Evolutionary conservation across 2,329 filamentous ascomycete species (phyloP).

Genomic region (Paecilomyces dactylethromorphus): DNA sequence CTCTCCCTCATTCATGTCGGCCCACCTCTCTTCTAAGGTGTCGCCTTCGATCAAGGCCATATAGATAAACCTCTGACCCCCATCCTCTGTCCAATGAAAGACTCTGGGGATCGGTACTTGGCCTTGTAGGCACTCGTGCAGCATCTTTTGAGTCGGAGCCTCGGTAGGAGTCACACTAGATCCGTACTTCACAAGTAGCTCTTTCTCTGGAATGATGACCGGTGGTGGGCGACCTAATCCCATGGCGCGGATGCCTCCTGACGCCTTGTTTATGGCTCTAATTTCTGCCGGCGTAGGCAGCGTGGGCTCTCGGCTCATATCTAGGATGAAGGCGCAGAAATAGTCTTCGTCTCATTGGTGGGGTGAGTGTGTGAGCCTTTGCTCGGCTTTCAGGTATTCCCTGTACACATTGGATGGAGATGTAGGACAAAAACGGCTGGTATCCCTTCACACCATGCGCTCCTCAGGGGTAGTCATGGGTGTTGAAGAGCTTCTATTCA

Average conservation of each 20-base stretch:
- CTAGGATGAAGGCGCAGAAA: not conserved
- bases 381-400: no score
- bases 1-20: constrained; percentile 13
- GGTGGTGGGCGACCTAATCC: constrained; percentile 21
- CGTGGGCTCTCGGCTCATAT: not conserved
- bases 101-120: constrained; percentile 19
- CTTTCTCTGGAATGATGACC: constrained; percentile 25
- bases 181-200: constrained; percentile 31
- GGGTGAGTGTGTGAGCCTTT: no score
- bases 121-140: constrained; percentile 18
- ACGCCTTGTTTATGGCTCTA: constrained; percentile 18
- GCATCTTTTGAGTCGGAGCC: constrained; percentile 19
- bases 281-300: constrained; percentile 24
- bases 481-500: no score
- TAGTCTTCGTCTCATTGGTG: not conserved
- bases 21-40: constrained; percentile 16
- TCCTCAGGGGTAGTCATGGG: no score
- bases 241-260: constrained; percentile 8
- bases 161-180: constrained; percentile 22
- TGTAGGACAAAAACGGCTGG: no score
- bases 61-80: constrained; percentile 17
- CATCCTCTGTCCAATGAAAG: constrained; percentile 17
- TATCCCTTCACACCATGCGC: no score
- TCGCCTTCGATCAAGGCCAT: constrained; percentile 19
- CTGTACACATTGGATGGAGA: no score